These are phyloP conservation scores for Gnaphalium uliginosum DNA, from an alignment of 129 eudicot species.

Conservation along the genomic window DNA sequence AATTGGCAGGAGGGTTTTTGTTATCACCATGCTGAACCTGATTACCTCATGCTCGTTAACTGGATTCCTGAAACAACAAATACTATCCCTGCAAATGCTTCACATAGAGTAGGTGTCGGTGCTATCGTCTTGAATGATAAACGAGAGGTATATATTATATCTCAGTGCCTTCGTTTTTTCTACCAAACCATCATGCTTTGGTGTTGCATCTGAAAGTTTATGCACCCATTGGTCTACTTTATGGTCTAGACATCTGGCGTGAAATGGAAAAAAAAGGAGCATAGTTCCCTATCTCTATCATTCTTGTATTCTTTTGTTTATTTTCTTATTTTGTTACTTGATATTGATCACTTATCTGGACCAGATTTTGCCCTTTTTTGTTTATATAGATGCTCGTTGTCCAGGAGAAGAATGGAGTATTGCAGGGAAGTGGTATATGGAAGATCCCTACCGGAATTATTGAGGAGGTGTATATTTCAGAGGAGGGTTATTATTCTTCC, in stretches of 20 bases:
- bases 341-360: background rate
- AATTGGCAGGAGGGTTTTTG: conserved; percentile 70
- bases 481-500: background rate
- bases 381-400: conserved; percentile 73
- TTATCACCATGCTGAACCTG: conserved; percentile 88
- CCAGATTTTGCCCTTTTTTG: background rate
- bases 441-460: conserved; percentile 79
- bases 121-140: conserved; percentile 74
- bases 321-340: background rate
- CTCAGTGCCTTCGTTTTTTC: background rate
- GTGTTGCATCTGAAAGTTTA: background rate
- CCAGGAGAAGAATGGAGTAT: conserved; percentile 65
- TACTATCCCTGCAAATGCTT: conserved; percentile 78
- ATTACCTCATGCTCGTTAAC: conserved; percentile 73
- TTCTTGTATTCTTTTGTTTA: background rate
- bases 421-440: conserved; percentile 56
- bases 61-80: conserved; percentile 70
- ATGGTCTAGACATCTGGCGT: too few species aligned
- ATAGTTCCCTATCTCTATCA: background rate
- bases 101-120: conserved; percentile 77
- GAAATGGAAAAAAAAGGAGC: too few species aligned
- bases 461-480: conserved; percentile 50
- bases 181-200: conserved; percentile 42
- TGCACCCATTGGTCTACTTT: background rate
- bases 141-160: conserved; percentile 52